Conservation (phyloP, 2,329 filamentous ascomycete species). For the Cladosporium colombiae region DNA sequence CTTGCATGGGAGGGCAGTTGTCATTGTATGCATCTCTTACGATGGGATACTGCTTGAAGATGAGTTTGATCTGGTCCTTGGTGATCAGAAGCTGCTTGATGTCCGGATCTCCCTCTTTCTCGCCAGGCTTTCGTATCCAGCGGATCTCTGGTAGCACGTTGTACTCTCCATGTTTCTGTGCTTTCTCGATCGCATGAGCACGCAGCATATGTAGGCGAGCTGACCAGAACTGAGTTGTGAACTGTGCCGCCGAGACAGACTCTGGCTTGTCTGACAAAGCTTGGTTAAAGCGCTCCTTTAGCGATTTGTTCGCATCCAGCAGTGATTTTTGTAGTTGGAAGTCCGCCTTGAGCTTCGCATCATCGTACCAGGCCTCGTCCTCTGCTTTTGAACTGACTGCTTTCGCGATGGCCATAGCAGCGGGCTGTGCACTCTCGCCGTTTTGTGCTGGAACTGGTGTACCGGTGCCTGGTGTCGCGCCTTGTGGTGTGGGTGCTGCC, state of each 20-base stretch:
- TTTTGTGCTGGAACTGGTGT: slow-evolving; percentile 27
- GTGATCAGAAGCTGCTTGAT: slow-evolving; percentile 80
- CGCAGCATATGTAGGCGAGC: slow-evolving; percentile 82
- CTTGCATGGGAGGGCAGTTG: slow-evolving; percentile 68
- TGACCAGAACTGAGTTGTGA: slow-evolving; percentile 94
- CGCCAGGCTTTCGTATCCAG: slow-evolving; percentile 33
- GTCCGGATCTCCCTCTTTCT: slow-evolving; percentile 61
- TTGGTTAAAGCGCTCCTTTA: slow-evolving; percentile 86
- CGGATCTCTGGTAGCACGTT: slow-evolving; percentile 92
- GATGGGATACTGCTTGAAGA: slow-evolving; percentile 89
- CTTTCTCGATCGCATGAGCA: slow-evolving; percentile 84
- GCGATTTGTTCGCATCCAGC: slow-evolving; percentile 70
- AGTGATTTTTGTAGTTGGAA: slow-evolving; percentile 84
- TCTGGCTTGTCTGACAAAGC: slow-evolving; percentile 81
- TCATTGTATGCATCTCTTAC: slow-evolving; percentile 91
- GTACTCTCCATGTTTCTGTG: slow-evolving; percentile 84
- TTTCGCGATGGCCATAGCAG: slow-evolving; percentile 75
- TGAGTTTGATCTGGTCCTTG: slow-evolving; percentile 87
- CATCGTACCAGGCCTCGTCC: slow-evolving; percentile 73
- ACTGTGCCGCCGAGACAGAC: slow-evolving; percentile 74
- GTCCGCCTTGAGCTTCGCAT: slow-evolving; percentile 73
- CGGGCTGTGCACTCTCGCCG: slow-evolving; percentile 50
- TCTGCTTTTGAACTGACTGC: slow-evolving; percentile 56
- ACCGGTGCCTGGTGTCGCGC: slow-evolving; percentile 26
- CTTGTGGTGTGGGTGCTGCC: slow-evolving; percentile 31